Evolutionary conservation across 768 basidiomycete species (phyloP), one percentile per base, ranked within the genome.

Genomic region (Suillus subluteus): DNA sequence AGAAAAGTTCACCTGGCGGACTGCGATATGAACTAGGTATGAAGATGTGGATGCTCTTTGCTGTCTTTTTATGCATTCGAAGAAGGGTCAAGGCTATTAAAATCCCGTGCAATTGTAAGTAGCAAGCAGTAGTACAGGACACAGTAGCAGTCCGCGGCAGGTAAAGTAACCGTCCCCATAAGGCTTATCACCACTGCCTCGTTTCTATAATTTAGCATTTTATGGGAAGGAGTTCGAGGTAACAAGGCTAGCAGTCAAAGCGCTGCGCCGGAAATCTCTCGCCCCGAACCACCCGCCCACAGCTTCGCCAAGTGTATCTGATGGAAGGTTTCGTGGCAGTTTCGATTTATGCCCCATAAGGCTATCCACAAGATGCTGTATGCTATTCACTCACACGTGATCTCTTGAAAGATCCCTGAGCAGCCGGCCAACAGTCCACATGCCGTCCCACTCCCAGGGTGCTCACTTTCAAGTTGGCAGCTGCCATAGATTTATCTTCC

Each of bases 111-210:
- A 3, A 54, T 30, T 26, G 52, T 30, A 26, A 3, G 1, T 26
- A 18, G 52, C 30, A 52, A 30, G 50, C 23, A 18, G 16, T 54
- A 54, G 16, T 15, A 8, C 16, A 52, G 6, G 3, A 6, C 6
- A 26, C 12, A 23, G 12, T 5, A 12, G 23, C 15, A 26, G 50
- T 52, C 3, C 50, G 26, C 7, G 15, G 23, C 13, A 26, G 32
- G 2, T 26, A 26, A 26, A 26, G 26, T 26, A 26, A 21, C 21
- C 18, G 3, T 56, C 32, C 18, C 11, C 32, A 56, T 35, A 21
- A 56, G 55, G 32, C 32, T 32, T 56, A 35, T 38, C 52, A 32
- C 62, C 69, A 50, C 26, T 55, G 37, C 63, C 62, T 65, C 56
- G 43, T 58, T 64, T 63, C 38, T 67, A 52, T 26, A 48, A 15